Conservation (phyloP, 371 early-diverging fungal species). For the Zopfochytrium polystomum region DNA sequence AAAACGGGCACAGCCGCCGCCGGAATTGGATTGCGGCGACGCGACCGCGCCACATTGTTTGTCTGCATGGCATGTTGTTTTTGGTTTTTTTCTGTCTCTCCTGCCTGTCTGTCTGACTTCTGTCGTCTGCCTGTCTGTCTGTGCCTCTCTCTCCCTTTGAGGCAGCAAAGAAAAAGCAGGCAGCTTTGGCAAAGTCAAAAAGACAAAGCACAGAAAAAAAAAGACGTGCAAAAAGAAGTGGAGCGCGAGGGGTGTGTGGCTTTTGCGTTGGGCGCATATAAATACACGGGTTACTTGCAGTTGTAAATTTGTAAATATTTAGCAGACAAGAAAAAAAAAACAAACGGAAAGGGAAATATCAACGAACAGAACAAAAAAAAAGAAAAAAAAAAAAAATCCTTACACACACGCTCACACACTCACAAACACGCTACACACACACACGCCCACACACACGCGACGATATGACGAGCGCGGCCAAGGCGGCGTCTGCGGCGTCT, state of each 20-base stretch:
- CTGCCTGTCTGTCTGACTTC: not conserved
- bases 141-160: not conserved
- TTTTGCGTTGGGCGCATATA: constrained; percentile 9
- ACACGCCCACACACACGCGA: not conserved
- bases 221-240: constrained; percentile 2
- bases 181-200: no score
- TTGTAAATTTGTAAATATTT: not conserved
- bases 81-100: not conserved
- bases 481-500: constrained; percentile 1
- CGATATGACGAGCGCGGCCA: constrained; percentile 7
- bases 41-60: not conserved
- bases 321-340: constrained; percentile 2
- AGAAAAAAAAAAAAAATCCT: not conserved
- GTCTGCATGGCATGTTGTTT: not conserved
- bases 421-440: not conserved
- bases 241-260: not conserved
- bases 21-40: not conserved
- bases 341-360: not conserved
- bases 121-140: not conserved
- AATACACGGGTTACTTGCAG: constrained; percentile 11
- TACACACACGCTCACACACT: constrained; percentile 1
- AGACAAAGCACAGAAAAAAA: no score
- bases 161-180: no score
- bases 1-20: not conserved
- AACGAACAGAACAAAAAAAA: constrained; percentile 1